Base-by-base conservation (phyloP, 2,329 filamentous ascomycete species). In the Pyrenochaeta sp. region DNA sequence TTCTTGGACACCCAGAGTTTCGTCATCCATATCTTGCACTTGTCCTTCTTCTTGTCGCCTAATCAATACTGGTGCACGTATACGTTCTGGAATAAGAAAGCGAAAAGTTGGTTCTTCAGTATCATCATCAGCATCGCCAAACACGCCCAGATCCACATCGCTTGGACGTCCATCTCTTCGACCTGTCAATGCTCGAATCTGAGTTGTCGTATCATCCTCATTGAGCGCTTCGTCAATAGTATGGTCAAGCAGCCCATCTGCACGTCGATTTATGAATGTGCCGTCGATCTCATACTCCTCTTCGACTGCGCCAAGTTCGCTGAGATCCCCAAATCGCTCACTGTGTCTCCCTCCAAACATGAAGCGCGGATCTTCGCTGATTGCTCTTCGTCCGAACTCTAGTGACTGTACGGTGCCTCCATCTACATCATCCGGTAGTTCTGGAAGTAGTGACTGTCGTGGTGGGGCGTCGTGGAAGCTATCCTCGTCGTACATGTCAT, bases 321-420 rank as follows among this genome's bases (percentile, higher is more conserved):
- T 81, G 46, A 81, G 61, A 53, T 83, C 82, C 1, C 76, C 82
- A 63, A 85, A 85, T 54, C 81, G 76, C 56, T 85, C 84, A 64
- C 83, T 85, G 47, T 84, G 69, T 58, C 83, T 81, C 58, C 80
- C 78, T 58, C 19, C 78, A 77, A 58, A 82, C 72, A 72, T 80
- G 75, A 46, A 78, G 12, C 73, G 66, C 6, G 74, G 76, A 48
- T 77, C 75, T 52, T 78, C 76, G 45, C 75, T 77, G 24, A 76
- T 56, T 1, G 76, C 77, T 56, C 76, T 73, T 40, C 77, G 66
- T 37, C 75, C 81, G 7, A 83, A 81, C 25, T 83, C 81, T 13
- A 84, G 77, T 3, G 82, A 83, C 1, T 83, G 81, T n/a, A 82
- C 78, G 4, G 81, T 83, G 4, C 68, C 72, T n/a, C 69, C 74